phyloP scores from a whole-genome alignment of 164 flowering plant species.

The Liriodendron chinense region DNA sequence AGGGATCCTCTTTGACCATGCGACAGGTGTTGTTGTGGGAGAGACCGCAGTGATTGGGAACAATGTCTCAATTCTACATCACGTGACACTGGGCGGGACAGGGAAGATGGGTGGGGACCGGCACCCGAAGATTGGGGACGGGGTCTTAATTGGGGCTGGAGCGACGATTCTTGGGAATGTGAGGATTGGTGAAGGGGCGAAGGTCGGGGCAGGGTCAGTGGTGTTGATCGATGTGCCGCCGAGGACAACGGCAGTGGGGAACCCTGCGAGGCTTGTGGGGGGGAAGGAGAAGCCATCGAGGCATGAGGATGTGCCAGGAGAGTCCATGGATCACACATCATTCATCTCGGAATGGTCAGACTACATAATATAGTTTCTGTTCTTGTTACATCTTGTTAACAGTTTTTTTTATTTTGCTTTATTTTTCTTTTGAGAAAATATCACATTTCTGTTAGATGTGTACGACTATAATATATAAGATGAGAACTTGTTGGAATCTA shows the following conservation, averaged over 20 bases:
- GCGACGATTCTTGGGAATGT: constrained; percentile 55
- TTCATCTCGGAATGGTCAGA: constrained; percentile 67
- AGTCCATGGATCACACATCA: constrained; percentile 73
- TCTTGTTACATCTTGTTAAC: background rate
- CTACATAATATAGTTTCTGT: constrained; percentile 38
- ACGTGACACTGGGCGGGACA: constrained; percentile 65
- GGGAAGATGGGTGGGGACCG: constrained; percentile 56
- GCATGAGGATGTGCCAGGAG: constrained; percentile 58
- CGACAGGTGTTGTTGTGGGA: constrained; percentile 66
- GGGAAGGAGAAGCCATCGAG: constrained; percentile 48
- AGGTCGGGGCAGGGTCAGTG: constrained; percentile 64
- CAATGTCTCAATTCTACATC: constrained; percentile 62
- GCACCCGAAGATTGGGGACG: constrained; percentile 71
- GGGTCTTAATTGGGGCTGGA: constrained; percentile 61
- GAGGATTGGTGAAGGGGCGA: constrained; percentile 62
- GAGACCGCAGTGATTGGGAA: constrained; percentile 69
- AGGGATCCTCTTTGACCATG: constrained; percentile 59
- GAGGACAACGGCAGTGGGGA: constrained; percentile 63
- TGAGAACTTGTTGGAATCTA: background rate
- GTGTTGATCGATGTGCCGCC: constrained; percentile 65
- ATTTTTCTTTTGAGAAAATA: background rate
- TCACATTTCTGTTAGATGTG: background rate
- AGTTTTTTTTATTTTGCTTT: background rate
- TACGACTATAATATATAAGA: background rate
- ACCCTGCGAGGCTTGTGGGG: constrained; percentile 63